phyloP scores from a whole-genome alignment of 768 basidiomycete genomes.

The Suillus tomentosus region DNA sequence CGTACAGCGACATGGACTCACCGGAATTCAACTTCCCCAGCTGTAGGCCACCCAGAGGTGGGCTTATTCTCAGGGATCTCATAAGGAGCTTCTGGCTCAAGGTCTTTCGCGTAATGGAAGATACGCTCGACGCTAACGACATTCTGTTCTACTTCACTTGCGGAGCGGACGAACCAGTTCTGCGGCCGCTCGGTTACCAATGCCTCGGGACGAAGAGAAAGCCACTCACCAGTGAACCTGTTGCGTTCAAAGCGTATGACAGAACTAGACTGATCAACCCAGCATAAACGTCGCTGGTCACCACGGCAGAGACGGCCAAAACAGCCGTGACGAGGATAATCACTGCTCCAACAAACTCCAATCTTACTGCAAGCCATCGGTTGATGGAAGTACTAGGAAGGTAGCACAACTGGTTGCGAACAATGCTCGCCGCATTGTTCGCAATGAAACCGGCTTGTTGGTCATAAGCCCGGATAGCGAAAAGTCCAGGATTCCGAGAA shows the following conservation, averaged over 20 bases:
- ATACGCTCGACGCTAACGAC: conserved; percentile 90
- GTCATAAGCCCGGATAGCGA: conserved; percentile 80
- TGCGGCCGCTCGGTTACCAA: conserved; percentile 27
- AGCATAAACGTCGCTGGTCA: conserved; percentile 79
- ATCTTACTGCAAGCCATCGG: conserved; percentile 80
- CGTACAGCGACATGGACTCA: conserved; percentile 33
- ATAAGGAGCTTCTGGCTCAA: conserved; percentile 75
- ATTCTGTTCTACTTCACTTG: conserved; percentile 89
- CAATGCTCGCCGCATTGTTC: conserved; percentile 73
- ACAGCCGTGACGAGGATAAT: conserved; percentile 75
- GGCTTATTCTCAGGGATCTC: conserved; percentile 65
- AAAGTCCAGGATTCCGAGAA: conserved; percentile 81
- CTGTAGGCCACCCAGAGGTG: conserved; percentile 63
- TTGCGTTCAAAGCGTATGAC: conserved; percentile 82
- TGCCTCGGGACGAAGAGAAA: background rate
- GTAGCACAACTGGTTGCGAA: conserved; percentile 83
- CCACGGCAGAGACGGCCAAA: conserved; percentile 68
- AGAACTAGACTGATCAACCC: conserved; percentile 86
- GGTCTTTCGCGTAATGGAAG: conserved; percentile 69
- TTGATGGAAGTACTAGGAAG: conserved; percentile 74
- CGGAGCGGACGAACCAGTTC: conserved; percentile 83
- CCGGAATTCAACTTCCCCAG: conserved; percentile 76
- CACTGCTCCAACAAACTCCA: conserved; percentile 82
- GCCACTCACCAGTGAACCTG: conserved; percentile 68
- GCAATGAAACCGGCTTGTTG: conserved; percentile 69